These are phyloP conservation scores for Xenosphaeropsis pyriputrescens DNA, from an alignment of 2,329 filamentous ascomycete genomes.

Conservation along the genomic window DNA sequence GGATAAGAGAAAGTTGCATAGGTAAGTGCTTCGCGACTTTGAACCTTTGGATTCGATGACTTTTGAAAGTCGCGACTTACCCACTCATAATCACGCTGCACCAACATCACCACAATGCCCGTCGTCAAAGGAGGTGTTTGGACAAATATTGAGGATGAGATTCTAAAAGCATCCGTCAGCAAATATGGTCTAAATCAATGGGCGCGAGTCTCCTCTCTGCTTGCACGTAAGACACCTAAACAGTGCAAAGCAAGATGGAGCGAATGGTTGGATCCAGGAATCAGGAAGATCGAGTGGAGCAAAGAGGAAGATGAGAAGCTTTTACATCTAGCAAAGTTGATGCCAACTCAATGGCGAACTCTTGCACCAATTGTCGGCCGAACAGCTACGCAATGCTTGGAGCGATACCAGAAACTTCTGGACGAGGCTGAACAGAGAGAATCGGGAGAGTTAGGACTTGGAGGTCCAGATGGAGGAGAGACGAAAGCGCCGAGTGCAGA, in stretches of 20 bases:
- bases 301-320: conserved; percentile 98
- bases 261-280: conserved; percentile 95
- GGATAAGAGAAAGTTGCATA: no score
- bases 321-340: conserved; percentile 89
- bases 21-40: no score
- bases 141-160: conserved; percentile 81
- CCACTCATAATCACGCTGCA: not conserved
- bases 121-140: conserved; percentile 63
- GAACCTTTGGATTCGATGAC: no score
- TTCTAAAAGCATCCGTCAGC: conserved; percentile 77
- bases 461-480: conserved; percentile 77
- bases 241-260: conserved; percentile 98
- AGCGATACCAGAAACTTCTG: conserved; percentile 90
- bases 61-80: no score
- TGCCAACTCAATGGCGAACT: conserved; percentile 98
- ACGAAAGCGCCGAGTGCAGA: conserved; percentile 79
- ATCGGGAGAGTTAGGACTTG: conserved; percentile 63
- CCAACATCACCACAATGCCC: conserved; percentile 35
- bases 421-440: conserved; percentile 92
- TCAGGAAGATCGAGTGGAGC: conserved; percentile 98
- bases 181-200: conserved; percentile 96
- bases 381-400: conserved; percentile 92
- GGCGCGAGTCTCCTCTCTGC: conserved; percentile 92
- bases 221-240: conserved; percentile 94
- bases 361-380: conserved; percentile 94